These are phyloP conservation scores for Castanea crenata DNA, from an alignment of 306 rosid genomes.

Conservation along the genomic window DNA sequence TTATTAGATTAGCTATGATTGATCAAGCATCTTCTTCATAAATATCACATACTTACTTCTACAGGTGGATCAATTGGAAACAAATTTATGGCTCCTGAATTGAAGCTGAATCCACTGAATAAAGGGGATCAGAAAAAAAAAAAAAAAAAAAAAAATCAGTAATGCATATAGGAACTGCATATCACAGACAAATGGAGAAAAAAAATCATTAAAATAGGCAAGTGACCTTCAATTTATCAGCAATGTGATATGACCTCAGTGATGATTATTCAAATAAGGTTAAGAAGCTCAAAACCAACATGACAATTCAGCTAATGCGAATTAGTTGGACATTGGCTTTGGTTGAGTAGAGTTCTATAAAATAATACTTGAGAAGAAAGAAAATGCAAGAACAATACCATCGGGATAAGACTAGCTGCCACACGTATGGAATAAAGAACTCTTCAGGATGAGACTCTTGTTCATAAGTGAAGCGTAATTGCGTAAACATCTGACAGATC, in stretches of 20 bases:
- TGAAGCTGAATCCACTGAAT: conserved; percentile 77
- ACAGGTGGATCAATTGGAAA: conserved; percentile 60
- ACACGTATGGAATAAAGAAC: conserved; percentile 90
- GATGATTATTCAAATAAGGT: not conserved
- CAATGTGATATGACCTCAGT: not conserved
- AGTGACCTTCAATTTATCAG: not conserved
- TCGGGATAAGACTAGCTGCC: conserved; percentile 90
- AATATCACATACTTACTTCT: conserved; percentile 52
- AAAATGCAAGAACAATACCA: conserved; percentile 52
- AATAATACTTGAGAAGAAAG: conserved; percentile 3
- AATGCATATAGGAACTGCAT: not conserved
- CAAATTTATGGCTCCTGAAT: conserved; percentile 74
- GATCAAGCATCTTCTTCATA: not conserved
- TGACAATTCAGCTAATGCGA: not conserved
- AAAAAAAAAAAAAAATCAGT: conserved; percentile 22
- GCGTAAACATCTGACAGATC: conserved; percentile 81
- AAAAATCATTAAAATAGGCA: not conserved
- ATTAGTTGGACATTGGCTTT: not conserved
- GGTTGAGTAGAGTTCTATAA: not conserved
- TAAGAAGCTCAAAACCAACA: not conserved
- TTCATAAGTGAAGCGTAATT: conserved; percentile 94
- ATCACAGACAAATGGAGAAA: conserved; percentile 16
- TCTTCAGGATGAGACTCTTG: conserved; percentile 99
- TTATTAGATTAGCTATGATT: not conserved
- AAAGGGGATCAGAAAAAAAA: conserved; percentile 1